Evolutionary conservation across 2,329 filamentous ascomycete genomes (phyloP).

Genomic region (Monosporascus cannonballus): DNA sequence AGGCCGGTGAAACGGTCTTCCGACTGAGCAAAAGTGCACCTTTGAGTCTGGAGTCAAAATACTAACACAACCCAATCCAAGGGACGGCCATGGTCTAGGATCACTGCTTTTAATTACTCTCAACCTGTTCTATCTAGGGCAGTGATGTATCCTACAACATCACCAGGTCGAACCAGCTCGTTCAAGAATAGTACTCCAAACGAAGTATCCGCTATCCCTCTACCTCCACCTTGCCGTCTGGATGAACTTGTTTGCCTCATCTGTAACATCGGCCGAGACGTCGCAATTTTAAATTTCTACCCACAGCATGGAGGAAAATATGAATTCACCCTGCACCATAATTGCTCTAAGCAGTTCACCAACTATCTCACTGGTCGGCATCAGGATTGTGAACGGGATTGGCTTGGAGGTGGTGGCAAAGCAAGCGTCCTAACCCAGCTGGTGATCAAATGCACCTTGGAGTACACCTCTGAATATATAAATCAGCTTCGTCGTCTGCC

Average conservation of each 20-base stretch:
- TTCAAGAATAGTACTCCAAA: too few relatives aligned
- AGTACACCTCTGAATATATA: conserved; percentile 16
- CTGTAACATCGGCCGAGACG: not conserved
- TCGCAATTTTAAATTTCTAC: conserved; percentile 15
- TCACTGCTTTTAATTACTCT: too few relatives aligned
- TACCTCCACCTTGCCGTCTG: too few relatives aligned
- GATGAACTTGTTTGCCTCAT: not conserved
- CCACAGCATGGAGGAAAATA: conserved; percentile 12
- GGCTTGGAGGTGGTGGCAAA: conserved; percentile 11
- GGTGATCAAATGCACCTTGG: conserved; percentile 12
- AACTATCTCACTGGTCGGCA: conserved; percentile 14
- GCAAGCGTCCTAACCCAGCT: conserved; percentile 12
- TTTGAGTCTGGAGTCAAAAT: too few relatives aligned
- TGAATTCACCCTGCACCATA: conserved; percentile 9
- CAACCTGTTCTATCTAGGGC: too few relatives aligned
- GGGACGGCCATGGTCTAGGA: too few relatives aligned
- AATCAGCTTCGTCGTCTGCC: conserved; percentile 13
- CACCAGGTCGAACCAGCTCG: too few relatives aligned
- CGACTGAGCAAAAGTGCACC: too few relatives aligned
- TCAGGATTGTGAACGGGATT: conserved; percentile 9
- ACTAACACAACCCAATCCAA: too few relatives aligned
- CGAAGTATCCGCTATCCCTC: too few relatives aligned
- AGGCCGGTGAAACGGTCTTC: too few relatives aligned
- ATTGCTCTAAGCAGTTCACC: conserved; percentile 13
- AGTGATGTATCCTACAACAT: too few relatives aligned